Evolutionary conservation across 2,329 filamentous ascomycete genomes (phyloP), one percentile per base, ranked within the genome.

Genomic region (Monosporascus ibericus): DNA sequence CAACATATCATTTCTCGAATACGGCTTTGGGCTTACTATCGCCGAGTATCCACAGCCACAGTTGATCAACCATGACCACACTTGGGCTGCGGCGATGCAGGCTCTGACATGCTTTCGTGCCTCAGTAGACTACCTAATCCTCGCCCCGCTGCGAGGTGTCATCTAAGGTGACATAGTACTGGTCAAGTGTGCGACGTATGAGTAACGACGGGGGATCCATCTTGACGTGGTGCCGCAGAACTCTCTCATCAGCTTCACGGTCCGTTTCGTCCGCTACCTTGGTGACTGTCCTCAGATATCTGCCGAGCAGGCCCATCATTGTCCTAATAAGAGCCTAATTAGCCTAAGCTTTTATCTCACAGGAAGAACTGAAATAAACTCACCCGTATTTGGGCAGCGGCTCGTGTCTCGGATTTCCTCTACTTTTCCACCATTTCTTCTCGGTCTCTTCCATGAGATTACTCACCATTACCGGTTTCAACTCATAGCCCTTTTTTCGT

Each of bases 141-240:
- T 47, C 44, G 47, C 66, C 64, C 6, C 62, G 53, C 24, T 52
- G 48, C 22, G 58, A 53, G 5, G 63, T 68, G 46, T 62, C 63
- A 24, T 60, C 55, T 6, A 65, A 56, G 18, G 63, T 68, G 36
- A 60, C 58, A 38, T 65, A 66, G 17, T 58, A 65, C 40, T 68
- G 65, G 44, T 69, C 64, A 4, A 68, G 51, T 1, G 66, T 68
- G 4, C 65, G 55, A 9, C 66, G 58, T 11, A 63, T 52, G 44
- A 68, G 65, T 6, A 51, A 57, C 49, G 44, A 63, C 7, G 58
- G 52, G n/a, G n/a, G n/a, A 52, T 59, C 9, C 1, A 20, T 8
- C 37, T 60, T 44, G 2, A 63, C 47, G 47, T 61, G 49, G 2
- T 56, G 44, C 3, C 53, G 47, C 11, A 64, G 17, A 1, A 63